Conservation (phyloP, 148 eudicot genomes). For the Silene conica region DNA sequence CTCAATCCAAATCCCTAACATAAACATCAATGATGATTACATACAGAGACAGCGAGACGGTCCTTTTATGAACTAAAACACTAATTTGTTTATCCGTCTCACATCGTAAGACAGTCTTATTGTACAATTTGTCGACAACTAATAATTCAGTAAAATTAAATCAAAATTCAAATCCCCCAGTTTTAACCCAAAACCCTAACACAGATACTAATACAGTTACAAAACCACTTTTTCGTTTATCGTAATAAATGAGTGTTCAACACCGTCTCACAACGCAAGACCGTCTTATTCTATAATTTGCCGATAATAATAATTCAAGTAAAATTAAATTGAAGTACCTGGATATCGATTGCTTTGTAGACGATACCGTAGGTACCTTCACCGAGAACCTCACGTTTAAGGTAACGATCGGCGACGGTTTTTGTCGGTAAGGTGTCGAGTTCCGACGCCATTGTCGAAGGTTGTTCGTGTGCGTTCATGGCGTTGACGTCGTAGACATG, state of each 20-base stretch:
- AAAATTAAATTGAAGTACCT: slow-evolving; percentile 39
- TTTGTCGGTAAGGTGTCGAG: slow-evolving; percentile 37
- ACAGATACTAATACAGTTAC: neutral
- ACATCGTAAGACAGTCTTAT: too few relatives aligned
- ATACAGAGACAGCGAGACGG: too few relatives aligned
- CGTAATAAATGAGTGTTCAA: too few relatives aligned
- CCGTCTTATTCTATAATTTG: too few relatives aligned
- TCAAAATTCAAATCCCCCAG: neutral
- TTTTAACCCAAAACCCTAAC: neutral
- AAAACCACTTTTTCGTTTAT: too few relatives aligned
- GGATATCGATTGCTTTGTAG: slow-evolving; percentile 84
- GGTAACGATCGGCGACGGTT: slow-evolving; percentile 87
- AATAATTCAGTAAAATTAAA: neutral
- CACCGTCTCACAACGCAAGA: too few relatives aligned
- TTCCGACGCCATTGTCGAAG: slow-evolving; percentile 27
- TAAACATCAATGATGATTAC: neutral
- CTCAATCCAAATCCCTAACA: neutral
- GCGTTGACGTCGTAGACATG: neutral
- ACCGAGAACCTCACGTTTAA: slow-evolving; percentile 84
- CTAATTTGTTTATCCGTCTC: too few relatives aligned
- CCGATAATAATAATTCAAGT: neutral
- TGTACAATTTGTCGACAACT: too few relatives aligned
- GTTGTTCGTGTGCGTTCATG: slow-evolving; percentile 13
- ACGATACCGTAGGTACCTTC: slow-evolving; percentile 98
- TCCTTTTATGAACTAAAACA: too few relatives aligned